These are phyloP conservation scores for Leishmania aethiopica DNA, from an alignment of 208 protist genomes.

Conservation along the genomic window DNA sequence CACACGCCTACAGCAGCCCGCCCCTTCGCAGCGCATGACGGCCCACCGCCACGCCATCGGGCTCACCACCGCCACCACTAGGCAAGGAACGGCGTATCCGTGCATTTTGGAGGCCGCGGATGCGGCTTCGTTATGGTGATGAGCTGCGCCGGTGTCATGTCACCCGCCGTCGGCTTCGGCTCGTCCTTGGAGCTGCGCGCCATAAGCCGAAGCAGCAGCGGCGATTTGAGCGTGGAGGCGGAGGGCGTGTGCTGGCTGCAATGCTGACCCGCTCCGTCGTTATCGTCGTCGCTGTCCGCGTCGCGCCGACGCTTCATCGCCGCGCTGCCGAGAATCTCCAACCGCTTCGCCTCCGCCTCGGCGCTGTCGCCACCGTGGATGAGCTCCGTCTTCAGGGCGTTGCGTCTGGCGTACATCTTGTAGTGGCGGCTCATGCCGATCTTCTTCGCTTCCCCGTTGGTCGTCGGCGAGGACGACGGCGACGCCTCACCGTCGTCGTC, in stretches of 20 bases:
- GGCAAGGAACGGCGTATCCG: slow-evolving; percentile 76
- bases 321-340: slow-evolving; percentile 72
- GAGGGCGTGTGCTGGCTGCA: background rate
- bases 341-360: slow-evolving; percentile 32
- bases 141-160: slow-evolving; percentile 26
- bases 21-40: background rate
- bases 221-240: slow-evolving; percentile 58
- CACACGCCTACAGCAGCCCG: background rate
- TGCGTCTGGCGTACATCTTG: slow-evolving; percentile 87
- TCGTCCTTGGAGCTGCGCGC: slow-evolving; percentile 64
- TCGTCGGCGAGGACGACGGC: slow-evolving; percentile 23
- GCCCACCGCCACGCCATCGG: background rate
- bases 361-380: slow-evolving; percentile 42
- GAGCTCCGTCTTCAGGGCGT: slow-evolving; percentile 85
- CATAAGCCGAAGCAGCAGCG: slow-evolving; percentile 75
- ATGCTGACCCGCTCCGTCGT: background rate
- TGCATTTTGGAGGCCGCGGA: slow-evolving; percentile 78
- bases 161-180: slow-evolving; percentile 51
- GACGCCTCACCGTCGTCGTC: slow-evolving; percentile 26
- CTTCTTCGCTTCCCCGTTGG: slow-evolving; percentile 10
- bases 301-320: slow-evolving; percentile 42
- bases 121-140: slow-evolving; percentile 80
- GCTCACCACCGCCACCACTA: background rate
- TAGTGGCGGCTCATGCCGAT: slow-evolving; percentile 61
- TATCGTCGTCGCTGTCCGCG: slow-evolving; percentile 6